Evolutionary conservation across 2,329 filamentous ascomycete species (phyloP).

Genomic region (Aspergillus arachidicola): DNA sequence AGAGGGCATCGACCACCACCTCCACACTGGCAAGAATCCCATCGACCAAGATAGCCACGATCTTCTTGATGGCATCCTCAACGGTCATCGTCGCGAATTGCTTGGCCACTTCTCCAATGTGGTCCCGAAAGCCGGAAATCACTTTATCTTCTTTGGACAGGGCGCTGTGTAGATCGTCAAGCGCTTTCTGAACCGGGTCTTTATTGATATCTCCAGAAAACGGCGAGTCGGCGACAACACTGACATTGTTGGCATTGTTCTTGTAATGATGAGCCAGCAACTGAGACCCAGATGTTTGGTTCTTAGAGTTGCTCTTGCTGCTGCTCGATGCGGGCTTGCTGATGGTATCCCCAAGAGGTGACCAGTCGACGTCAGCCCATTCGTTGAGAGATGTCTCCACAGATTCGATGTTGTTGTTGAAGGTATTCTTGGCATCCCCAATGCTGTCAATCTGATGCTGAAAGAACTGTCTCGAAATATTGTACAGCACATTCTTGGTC

Average conservation of each 20-base stretch:
- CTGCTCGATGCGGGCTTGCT: no score
- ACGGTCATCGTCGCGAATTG: constrained; percentile 1
- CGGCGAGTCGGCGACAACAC: not conserved
- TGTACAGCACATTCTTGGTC: constrained; percentile 16
- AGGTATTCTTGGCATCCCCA: not conserved
- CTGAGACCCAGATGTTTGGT: constrained; percentile 7
- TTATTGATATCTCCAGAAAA: not conserved
- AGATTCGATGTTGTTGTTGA: not conserved
- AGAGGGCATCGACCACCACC: constrained; percentile 10
- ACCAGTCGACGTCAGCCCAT: constrained; percentile 9
- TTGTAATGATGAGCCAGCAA: constrained; percentile 7
- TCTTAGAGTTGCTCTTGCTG: constrained; percentile 1
- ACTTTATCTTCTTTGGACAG: constrained; percentile 4
- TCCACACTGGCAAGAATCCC: not conserved
- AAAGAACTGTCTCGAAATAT: constrained; percentile 10
- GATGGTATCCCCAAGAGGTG: not conserved
- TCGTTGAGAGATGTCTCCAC: not conserved
- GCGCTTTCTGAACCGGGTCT: not conserved
- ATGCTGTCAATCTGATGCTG: constrained; percentile 1
- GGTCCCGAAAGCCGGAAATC: not conserved
- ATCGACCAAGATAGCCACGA: constrained; percentile 5
- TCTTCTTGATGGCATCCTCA: not conserved
- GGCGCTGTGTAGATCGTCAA: not conserved
- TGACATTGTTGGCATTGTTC: not conserved
- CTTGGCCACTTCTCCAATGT: not conserved